Percentiles rank a stretch among this genome's conserved stretches.
Conservation (phyloP, 2,329 filamentous ascomycete genomes). For the Colletotrichum gloeosporioides region DNA sequence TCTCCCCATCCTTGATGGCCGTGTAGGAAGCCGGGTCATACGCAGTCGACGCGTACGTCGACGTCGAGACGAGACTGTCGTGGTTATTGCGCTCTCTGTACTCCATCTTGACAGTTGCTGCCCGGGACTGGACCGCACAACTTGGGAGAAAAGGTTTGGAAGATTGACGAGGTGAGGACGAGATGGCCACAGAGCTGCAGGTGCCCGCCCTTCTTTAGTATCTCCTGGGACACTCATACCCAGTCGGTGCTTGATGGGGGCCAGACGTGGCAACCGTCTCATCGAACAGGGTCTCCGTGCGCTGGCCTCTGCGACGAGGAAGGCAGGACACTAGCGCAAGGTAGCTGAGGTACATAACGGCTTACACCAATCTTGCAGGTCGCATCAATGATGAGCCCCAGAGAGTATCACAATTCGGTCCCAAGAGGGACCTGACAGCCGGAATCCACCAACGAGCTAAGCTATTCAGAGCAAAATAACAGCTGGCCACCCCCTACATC, state of each 20-base stretch:
- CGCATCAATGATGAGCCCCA: not conserved
- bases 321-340: not conserved
- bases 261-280: not conserved
- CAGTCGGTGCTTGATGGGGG: not conserved
- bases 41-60: slow-evolving; percentile 14
- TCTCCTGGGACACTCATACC: not conserved
- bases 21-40: slow-evolving; percentile 17
- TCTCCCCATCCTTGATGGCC: slow-evolving; percentile 9
- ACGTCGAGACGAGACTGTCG: slow-evolving; percentile 7
- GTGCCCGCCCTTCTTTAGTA: slow-evolving; percentile 18
- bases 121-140: slow-evolving; percentile 2
- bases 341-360: slow-evolving; percentile 15
- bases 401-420: slow-evolving; percentile 6
- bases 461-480: not conserved
- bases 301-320: slow-evolving; percentile 13
- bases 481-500: not conserved
- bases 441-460: not conserved
- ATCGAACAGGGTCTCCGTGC: slow-evolving; percentile 5
- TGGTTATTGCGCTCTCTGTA: not conserved
- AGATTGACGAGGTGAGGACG: not conserved
- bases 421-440: not conserved
- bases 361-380: not conserved
- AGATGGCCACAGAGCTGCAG: not conserved
- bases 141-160: not conserved
- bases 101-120: slow-evolving; percentile 17